These are phyloP conservation scores for Diversispora epigaea DNA, from an alignment of 192 early-diverging fungal genomes.

Conservation along the genomic window DNA sequence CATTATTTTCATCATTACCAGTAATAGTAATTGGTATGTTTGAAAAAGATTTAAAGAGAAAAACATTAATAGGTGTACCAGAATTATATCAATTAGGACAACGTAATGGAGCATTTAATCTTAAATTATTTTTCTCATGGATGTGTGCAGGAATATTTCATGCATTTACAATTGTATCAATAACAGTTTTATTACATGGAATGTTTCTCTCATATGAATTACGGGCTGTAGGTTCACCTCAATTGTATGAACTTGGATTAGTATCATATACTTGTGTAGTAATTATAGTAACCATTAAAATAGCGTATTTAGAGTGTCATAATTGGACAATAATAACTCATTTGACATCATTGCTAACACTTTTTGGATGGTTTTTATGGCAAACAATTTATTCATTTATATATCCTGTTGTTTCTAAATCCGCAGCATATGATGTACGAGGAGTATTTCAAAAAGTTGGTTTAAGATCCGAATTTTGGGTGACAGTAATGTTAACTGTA, in stretches of 20 bases:
- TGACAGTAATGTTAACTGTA: conserved; percentile 55
- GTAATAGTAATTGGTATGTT: conserved; percentile 80
- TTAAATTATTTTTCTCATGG: conserved; percentile 54
- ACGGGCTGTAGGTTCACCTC: conserved; percentile 43
- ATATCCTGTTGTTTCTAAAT: conserved; percentile 51
- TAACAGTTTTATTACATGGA: conserved; percentile 54
- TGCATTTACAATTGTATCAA: conserved; percentile 49
- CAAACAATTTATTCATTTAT: conserved; percentile 61
- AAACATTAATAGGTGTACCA: conserved; percentile 64
- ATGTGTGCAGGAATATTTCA: conserved; percentile 55
- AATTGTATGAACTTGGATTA: conserved; percentile 58
- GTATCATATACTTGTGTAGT: conserved; percentile 61
- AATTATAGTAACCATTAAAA: conserved; percentile 67
- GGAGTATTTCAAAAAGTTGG: conserved; percentile 54
- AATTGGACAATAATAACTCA: conserved; percentile 64
- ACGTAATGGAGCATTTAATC: conserved; percentile 54
- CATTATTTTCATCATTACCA: conserved; percentile 76
- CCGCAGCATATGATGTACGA: conserved; percentile 50
- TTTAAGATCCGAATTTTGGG: conserved; percentile 53
- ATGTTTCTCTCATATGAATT: conserved; percentile 36
- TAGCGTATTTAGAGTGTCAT: conserved; percentile 69
- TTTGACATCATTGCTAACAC: conserved; percentile 52
- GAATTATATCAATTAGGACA: conserved; percentile 72
- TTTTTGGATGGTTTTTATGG: conserved; percentile 63
- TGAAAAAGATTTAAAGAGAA: conserved; percentile 74